These are phyloP conservation scores for Lepidium didymum DNA, from an alignment of 345 rosid species.

Conservation along the genomic window DNA sequence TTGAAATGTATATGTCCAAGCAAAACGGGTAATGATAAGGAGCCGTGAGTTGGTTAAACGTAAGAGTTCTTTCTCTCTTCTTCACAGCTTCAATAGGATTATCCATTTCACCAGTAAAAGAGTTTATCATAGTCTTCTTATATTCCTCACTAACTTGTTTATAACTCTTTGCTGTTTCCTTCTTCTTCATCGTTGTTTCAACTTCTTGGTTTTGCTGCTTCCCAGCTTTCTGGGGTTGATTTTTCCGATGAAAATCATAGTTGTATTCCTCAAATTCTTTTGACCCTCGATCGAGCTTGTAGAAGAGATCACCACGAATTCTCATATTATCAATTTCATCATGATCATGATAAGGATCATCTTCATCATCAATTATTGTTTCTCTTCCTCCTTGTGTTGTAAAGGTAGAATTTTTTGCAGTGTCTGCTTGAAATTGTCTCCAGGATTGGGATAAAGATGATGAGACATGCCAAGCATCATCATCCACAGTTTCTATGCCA, in stretches of 20 bases:
- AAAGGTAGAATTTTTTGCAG: background rate
- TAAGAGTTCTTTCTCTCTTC: constrained; percentile 51
- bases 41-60: constrained; percentile 82
- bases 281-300: constrained; percentile 66
- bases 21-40: constrained; percentile 88
- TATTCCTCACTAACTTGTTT: constrained; percentile 22
- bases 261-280: constrained; percentile 75
- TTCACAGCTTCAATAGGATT: background rate
- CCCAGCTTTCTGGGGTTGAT: constrained; percentile 25
- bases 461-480: constrained; percentile 62
- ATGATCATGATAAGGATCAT: constrained; percentile 39
- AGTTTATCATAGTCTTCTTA: constrained; percentile 19
- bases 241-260: constrained; percentile 68
- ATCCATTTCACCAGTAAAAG: constrained; percentile 11
- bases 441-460: constrained; percentile 52
- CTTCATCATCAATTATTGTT: constrained; percentile 16
- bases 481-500: constrained; percentile 64
- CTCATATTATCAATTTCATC: constrained; percentile 81
- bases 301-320: constrained; percentile 69
- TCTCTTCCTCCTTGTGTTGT: constrained; percentile 15
- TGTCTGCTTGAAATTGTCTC: constrained; percentile 27
- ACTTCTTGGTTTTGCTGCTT: constrained; percentile 33
- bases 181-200: constrained; percentile 25
- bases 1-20: constrained; percentile 71
- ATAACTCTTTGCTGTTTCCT: constrained; percentile 25